Percentiles rank a stretch among this genome's conserved stretches.
Evolutionary conservation across 2,329 filamentous ascomycete genomes (phyloP).

Genomic region (Drechslerella stenobrocha): DNA sequence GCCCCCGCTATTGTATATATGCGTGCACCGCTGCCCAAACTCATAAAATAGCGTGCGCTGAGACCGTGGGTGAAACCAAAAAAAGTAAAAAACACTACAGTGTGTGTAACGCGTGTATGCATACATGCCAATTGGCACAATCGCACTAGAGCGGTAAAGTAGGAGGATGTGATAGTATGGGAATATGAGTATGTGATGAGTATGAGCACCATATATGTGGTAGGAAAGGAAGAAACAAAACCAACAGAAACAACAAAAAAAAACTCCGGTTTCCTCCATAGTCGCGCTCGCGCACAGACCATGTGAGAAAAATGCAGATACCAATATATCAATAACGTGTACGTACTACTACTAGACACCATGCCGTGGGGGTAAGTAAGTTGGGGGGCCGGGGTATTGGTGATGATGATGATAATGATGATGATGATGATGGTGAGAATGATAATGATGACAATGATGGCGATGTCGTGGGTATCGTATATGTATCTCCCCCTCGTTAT

Average conservation of each 20-base stretch:
- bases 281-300: background rate
- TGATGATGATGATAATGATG: too few relatives aligned
- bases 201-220: too few relatives aligned
- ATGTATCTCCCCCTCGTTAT: background rate
- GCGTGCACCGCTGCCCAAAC: slow-evolving; percentile 1
- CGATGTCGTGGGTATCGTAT: slow-evolving; percentile 2
- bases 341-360: background rate
- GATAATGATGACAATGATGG: too few relatives aligned
- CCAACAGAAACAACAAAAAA: background rate
- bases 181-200: too few relatives aligned
- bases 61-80: background rate
- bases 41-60: background rate
- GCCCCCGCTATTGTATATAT: background rate
- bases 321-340: background rate
- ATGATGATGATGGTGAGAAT: too few relatives aligned
- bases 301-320: background rate
- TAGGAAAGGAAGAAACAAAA: background rate
- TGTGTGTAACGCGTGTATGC: too few relatives aligned
- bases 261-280: background rate
- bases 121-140: too few relatives aligned
- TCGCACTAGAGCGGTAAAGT: too few relatives aligned
- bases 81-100: too few relatives aligned
- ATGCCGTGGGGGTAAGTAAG: background rate
- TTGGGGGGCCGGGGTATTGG: background rate
- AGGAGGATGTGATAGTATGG: too few relatives aligned